Conservation (phyloP, 768 basidiomycete genomes). For the Boletus pseudo-olivaceus region DNA sequence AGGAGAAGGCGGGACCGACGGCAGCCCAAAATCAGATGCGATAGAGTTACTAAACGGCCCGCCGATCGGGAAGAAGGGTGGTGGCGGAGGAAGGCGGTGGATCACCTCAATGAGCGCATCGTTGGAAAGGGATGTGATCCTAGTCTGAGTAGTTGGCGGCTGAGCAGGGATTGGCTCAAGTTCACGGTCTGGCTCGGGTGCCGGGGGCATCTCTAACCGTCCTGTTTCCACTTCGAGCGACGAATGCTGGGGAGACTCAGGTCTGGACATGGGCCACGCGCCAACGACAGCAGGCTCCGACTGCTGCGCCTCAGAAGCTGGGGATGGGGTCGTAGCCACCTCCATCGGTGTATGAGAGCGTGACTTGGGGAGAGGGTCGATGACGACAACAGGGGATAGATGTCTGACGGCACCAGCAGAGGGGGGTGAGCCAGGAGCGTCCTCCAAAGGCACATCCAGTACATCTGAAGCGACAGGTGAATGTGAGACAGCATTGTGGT, state of each 20-base stretch:
- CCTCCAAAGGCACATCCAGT: conserved; percentile 10
- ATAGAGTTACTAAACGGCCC: conserved; percentile 23
- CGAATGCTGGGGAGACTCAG: conserved; percentile 28
- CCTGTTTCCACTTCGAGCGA: conserved; percentile 11
- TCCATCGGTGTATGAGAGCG: conserved; percentile 50
- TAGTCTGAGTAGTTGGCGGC: conserved; percentile 5
- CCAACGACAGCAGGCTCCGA: conserved; percentile 40
- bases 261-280: conserved; percentile 41
- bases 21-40: conserved; percentile 15
- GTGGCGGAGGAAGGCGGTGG: conserved; percentile 17
- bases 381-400: conserved; percentile 16
- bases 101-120: conserved; percentile 12
- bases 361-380: conserved; percentile 24
- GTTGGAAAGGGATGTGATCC: conserved; percentile 12
- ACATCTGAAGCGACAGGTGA: conserved; percentile 11
- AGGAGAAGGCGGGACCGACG: conserved; percentile 11
- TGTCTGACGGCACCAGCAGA: conserved; percentile 1
- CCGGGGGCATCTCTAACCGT: conserved; percentile 7
- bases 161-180: conserved; percentile 3
- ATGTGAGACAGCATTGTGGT: conserved; percentile 7
- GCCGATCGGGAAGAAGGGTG: conserved; percentile 15
- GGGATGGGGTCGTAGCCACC: conserved; percentile 37
- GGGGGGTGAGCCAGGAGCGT: conserved; percentile 8
- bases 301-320: conserved; percentile 15
- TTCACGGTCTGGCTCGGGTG: not conserved